These are phyloP conservation scores for Dillenia suffruticosa DNA, from an alignment of 164 flowering plant genomes.

Conservation along the genomic window DNA sequence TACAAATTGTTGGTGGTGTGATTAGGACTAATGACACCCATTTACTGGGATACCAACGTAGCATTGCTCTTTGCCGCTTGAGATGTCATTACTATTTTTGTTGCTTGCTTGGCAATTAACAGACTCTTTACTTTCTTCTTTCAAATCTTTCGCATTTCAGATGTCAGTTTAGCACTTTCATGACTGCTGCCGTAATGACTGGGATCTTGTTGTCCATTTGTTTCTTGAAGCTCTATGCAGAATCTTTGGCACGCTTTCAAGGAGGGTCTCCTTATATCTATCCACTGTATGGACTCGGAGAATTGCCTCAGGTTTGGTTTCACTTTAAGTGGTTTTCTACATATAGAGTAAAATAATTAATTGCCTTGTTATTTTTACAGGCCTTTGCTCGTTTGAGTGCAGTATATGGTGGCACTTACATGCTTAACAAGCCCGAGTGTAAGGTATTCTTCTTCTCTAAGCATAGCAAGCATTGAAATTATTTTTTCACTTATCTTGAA, in stretches of 20 bases:
- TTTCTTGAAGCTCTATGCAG: constrained; percentile 73
- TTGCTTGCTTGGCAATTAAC: no score
- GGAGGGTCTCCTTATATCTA: constrained; percentile 96
- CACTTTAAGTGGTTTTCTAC: neutral
- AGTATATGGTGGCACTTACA: constrained; percentile 98
- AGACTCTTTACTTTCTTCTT: no score
- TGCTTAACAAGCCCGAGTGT: constrained; percentile 96
- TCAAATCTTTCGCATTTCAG: no score
- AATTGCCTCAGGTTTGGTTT: constrained; percentile 79
- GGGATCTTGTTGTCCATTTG: neutral
- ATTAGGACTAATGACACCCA: no score
- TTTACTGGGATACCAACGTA: no score
- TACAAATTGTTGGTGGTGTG: no score
- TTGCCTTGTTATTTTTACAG: constrained; percentile 34
- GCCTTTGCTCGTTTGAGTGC: constrained; percentile 98
- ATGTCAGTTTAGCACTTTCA: no score
- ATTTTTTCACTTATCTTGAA: no score
- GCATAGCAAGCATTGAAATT: no score
- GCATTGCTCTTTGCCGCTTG: no score
- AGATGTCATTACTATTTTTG: no score
- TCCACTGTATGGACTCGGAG: constrained; percentile 91
- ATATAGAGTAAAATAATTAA: neutral
- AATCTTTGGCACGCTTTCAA: constrained; percentile 90
- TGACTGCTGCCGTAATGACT: no score
- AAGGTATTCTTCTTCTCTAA: constrained; percentile 40